Evolutionary conservation across 2,329 filamentous ascomycete genomes (phyloP).

Genomic region (Phyllosticta citribraziliensis): DNA sequence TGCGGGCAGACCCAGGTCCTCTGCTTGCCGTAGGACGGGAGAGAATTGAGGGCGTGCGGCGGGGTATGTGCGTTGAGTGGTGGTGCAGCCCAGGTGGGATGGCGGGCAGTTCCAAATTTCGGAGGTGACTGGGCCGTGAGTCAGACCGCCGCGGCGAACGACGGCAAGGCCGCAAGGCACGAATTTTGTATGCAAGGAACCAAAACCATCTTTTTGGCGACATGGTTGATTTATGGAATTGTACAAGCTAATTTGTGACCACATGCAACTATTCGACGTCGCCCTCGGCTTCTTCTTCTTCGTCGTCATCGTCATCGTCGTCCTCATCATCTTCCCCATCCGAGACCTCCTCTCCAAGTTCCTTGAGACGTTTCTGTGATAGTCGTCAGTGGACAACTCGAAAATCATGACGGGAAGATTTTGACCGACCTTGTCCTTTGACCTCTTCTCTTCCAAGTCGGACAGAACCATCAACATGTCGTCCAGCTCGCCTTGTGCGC

Average conservation of each 20-base stretch:
- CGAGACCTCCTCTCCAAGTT: conserved; percentile 34
- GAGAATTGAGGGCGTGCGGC: background rate
- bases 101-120: conserved; percentile 5
- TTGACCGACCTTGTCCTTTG: conserved; percentile 26
- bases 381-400: conserved; percentile 13
- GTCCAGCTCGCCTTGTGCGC: conserved; percentile 35
- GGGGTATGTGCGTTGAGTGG: conserved; percentile 3
- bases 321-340: conserved; percentile 32
- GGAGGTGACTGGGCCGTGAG: conserved; percentile 6
- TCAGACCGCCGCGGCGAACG: conserved; percentile 3
- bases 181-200: background rate
- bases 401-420: background rate
- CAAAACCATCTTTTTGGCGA: background rate
- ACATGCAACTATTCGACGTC: background rate
- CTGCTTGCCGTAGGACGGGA: conserved; percentile 5
- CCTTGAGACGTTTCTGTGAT: conserved; percentile 36
- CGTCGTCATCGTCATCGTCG: conserved; percentile 32
- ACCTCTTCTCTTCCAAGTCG: conserved; percentile 37
- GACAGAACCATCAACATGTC: conserved; percentile 39
- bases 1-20: conserved; percentile 1
- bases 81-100: conserved; percentile 5
- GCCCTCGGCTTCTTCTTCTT: conserved; percentile 28
- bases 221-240: background rate
- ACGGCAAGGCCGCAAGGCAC: background rate
- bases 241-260: background rate